These are phyloP conservation scores for Ceratobasidium papillatum DNA, from an alignment of 1,284 basidiomycete genomes.

Conservation along the genomic window DNA sequence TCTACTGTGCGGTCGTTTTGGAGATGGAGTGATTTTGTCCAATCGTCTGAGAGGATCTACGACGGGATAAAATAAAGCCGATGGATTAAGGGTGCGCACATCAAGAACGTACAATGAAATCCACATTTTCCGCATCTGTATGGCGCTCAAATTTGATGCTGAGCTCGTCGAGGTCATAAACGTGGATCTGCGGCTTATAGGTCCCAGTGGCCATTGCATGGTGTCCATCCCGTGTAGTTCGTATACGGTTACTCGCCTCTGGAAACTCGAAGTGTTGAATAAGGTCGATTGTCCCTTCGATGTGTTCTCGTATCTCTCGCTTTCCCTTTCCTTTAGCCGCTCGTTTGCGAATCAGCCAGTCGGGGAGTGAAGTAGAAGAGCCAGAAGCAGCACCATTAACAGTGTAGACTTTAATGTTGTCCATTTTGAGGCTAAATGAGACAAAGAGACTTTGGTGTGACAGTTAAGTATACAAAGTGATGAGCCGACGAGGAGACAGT, in stretches of 20 bases:
- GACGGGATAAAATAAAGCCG: slow-evolving; percentile 29
- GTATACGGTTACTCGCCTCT: slow-evolving; percentile 92
- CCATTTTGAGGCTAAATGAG: background rate
- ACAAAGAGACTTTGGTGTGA: background rate
- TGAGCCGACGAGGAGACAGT: background rate
- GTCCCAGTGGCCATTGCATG: slow-evolving; percentile 95
- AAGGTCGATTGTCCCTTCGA: slow-evolving; percentile 83
- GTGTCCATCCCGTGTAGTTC: slow-evolving; percentile 90
- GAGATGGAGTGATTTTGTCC: slow-evolving; percentile 98
- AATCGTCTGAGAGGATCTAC: slow-evolving; percentile 95
- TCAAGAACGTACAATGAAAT: slow-evolving; percentile 90
- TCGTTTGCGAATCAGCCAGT: slow-evolving; percentile 85
- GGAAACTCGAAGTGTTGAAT: slow-evolving; percentile 98
- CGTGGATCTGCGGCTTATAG: slow-evolving; percentile 97
- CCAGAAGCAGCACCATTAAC: slow-evolving; percentile 87
- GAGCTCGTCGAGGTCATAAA: slow-evolving; percentile 95
- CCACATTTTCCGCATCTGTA: slow-evolving; percentile 96
- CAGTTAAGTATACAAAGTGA: background rate
- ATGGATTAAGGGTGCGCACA: slow-evolving; percentile 34
- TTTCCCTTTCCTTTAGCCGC: slow-evolving; percentile 67
- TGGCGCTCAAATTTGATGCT: slow-evolving; percentile 96
- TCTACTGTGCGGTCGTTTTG: slow-evolving; percentile 96
- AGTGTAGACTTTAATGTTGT: slow-evolving; percentile 81
- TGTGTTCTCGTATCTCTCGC: slow-evolving; percentile 68
- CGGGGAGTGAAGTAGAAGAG: slow-evolving; percentile 84